Conservation (phyloP, 352 stramenopile genomes). For the Pythium guiyangense region DNA sequence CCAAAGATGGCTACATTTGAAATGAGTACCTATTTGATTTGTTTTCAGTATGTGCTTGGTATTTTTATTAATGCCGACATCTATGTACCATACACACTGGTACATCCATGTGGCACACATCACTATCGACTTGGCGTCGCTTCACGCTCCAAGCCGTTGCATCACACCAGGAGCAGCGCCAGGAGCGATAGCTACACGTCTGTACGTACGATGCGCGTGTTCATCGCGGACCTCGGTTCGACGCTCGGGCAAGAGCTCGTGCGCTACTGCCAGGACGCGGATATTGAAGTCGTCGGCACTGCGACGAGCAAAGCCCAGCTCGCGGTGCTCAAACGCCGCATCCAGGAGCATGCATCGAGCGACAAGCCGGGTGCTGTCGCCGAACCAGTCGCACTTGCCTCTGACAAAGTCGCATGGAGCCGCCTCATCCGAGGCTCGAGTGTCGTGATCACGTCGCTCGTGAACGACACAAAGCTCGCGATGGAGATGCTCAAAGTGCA, state of each 20-base stretch:
- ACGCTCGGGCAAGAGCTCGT: conserved; percentile 50
- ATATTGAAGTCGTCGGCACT: conserved; percentile 62
- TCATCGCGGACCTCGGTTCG: conserved; percentile 66
- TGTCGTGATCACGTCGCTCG: conserved; percentile 51
- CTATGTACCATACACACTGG: no score
- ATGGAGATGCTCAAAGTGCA: conserved; percentile 68
- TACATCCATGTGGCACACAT: no score
- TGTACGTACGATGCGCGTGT: conserved; percentile 49
- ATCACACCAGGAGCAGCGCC: no score
- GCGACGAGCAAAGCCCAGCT: conserved; percentile 41
- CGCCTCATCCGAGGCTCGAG: conserved; percentile 49
- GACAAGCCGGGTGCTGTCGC: conserved; percentile 38
- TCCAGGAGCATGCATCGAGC: conserved; percentile 54
- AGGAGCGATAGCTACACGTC: background rate
- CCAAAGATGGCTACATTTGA: background rate
- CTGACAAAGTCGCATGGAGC: conserved; percentile 41
- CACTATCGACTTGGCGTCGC: no score
- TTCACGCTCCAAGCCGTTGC: background rate
- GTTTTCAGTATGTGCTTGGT: no score
- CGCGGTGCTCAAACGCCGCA: conserved; percentile 35
- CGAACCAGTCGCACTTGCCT: conserved; percentile 46
- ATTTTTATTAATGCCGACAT: no score
- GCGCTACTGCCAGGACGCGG: conserved; percentile 49
- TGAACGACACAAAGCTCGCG: conserved; percentile 39
- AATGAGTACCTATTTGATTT: no score